Percentiles rank a stretch among this genome's conserved stretches.
These are phyloP conservation scores for Selenicereus undatus DNA, from an alignment of 148 eudicot genomes.

Conservation along the genomic window DNA sequence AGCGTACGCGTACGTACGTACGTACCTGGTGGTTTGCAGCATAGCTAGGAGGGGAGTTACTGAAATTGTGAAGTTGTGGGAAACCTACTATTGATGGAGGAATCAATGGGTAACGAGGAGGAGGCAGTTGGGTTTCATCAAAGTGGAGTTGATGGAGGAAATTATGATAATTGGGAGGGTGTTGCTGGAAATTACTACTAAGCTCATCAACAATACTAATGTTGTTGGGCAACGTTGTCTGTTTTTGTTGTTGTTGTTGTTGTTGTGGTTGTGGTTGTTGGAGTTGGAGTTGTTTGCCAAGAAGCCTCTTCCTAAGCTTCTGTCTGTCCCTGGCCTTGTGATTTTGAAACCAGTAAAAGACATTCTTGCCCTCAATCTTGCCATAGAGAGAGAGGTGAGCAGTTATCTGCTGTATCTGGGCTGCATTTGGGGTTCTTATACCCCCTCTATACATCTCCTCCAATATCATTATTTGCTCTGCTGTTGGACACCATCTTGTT, in stretches of 20 bases:
- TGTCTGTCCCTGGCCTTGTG: conserved; percentile 90
- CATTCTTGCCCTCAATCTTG: conserved; percentile 80
- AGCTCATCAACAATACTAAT: background rate
- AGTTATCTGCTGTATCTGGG: conserved; percentile 80
- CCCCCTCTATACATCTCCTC: conserved; percentile 81
- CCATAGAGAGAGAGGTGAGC: conserved; percentile 73
- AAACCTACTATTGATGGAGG: background rate
- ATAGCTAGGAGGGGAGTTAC: conserved; percentile 4
- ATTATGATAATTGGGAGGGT: background rate
- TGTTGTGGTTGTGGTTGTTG: conserved; percentile 6
- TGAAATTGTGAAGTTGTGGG: conserved; percentile 16
- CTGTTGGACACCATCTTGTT: conserved; percentile 87
- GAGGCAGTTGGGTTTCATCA: background rate
- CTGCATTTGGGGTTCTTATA: conserved; percentile 63
- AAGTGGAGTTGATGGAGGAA: background rate
- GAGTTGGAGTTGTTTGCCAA: conserved; percentile 10
- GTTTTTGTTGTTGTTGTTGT: background rate
- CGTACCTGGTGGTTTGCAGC: conserved; percentile 21
- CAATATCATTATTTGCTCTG: conserved; percentile 84
- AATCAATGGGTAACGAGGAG: conserved; percentile 9
- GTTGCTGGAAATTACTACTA: background rate
- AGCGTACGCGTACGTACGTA: background rate
- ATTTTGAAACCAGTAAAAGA: conserved; percentile 93
- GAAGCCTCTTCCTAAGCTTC: conserved; percentile 42
- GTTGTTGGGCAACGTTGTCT: background rate